phyloP scores from a whole-genome alignment of 495 filamentous ascomycete species.

The Neurospora sp. region DNA sequence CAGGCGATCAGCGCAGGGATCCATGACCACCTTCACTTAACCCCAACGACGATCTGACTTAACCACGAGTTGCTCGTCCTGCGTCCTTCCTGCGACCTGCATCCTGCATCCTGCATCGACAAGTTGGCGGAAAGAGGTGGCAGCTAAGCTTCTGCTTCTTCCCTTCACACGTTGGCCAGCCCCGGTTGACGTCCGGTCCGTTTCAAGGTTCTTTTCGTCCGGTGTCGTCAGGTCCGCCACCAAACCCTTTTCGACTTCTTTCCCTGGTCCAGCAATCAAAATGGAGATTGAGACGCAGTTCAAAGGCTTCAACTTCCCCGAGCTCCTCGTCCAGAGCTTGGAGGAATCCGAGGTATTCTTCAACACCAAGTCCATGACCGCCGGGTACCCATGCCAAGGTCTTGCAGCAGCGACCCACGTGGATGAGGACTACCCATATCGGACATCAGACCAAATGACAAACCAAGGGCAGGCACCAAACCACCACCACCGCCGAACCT shows the following conservation, averaged over 20 bases:
- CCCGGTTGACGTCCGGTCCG: background rate
- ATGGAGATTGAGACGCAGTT: conserved; percentile 13
- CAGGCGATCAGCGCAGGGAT: conserved; percentile 17
- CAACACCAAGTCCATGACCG: conserved; percentile 31
- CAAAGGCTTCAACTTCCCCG: conserved; percentile 31
- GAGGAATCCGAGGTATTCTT: conserved; percentile 28
- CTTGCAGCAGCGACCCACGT: conserved; percentile 14
- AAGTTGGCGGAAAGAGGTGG: background rate
- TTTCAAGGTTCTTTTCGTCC: background rate
- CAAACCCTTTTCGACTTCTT: background rate
- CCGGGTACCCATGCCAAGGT: conserved; percentile 24
- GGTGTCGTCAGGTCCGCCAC: background rate
- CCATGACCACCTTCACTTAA: background rate
- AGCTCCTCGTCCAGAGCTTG: conserved; percentile 34
- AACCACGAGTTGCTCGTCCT: conserved; percentile 8
- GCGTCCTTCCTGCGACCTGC: background rate
- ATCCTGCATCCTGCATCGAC: background rate
- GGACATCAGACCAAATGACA: background rate
- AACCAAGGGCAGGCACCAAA: background rate
- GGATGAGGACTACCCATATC: conserved; percentile 13
- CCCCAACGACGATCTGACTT: conserved; percentile 17
- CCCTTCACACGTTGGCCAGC: background rate
- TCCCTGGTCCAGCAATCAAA: background rate
- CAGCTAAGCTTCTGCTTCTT: background rate
- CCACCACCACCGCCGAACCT: background rate